Evolutionary conservation across 108 stramenopile genomes (phyloP).

Genomic region (Conticribra weissflogii): DNA sequence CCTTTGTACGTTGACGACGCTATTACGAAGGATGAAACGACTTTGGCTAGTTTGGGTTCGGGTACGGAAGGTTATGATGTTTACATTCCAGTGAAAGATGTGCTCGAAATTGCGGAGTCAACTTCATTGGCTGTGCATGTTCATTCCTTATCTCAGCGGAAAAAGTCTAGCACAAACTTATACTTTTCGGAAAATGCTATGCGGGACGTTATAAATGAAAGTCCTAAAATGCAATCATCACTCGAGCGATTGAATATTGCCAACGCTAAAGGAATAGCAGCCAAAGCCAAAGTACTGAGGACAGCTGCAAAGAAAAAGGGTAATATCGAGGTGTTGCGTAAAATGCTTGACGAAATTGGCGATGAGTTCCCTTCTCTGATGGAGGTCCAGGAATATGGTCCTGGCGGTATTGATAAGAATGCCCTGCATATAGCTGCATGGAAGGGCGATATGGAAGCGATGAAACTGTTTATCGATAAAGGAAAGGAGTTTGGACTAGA

Average conservation of each 20-base stretch:
- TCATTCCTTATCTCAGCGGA: neutral
- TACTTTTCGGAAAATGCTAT: no score
- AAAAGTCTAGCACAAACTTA: no score
- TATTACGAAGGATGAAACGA: neutral
- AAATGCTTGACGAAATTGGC: conserved; percentile 1
- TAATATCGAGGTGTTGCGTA: neutral
- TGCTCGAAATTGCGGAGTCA: conserved; percentile 11
- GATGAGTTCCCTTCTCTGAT: conserved; percentile 10
- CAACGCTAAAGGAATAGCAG: neutral
- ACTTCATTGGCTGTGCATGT: neutral
- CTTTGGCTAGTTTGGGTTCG: conserved; percentile 31
- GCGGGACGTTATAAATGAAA: no score
- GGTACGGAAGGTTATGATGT: conserved; percentile 25
- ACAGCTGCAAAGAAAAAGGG: conserved; percentile 4
- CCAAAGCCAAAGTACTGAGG: neutral
- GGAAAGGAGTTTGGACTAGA: neutral
- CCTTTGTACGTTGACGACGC: conserved; percentile 26
- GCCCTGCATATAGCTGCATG: neutral
- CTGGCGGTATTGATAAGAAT: neutral
- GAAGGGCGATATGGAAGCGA: neutral
- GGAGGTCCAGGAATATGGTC: neutral
- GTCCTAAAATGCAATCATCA: neutral
- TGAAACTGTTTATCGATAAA: neutral
- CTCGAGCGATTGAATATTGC: neutral
- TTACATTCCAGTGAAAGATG: conserved; percentile 10